Evolutionary conservation across 768 basidiomycete species (phyloP).

Genomic region (Strobilomyces dryophilus): DNA sequence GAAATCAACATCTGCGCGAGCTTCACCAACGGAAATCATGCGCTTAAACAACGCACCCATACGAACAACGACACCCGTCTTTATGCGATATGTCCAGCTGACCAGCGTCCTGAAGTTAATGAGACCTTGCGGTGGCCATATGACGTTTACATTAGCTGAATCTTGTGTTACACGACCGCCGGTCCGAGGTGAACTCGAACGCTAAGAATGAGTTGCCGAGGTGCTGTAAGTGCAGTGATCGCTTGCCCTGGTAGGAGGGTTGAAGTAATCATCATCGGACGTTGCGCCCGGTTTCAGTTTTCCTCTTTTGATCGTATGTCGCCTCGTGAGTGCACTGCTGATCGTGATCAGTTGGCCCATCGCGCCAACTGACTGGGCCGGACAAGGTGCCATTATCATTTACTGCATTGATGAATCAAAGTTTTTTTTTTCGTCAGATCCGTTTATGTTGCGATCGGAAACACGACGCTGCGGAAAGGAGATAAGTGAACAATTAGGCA

Average conservation of each 20-base stretch:
- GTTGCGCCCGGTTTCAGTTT: slow-evolving; percentile 11
- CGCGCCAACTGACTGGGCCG: slow-evolving; percentile 12
- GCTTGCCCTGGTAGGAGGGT: slow-evolving; percentile 8
- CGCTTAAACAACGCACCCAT: slow-evolving; percentile 21
- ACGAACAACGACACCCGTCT: slow-evolving; percentile 15
- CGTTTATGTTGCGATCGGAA: slow-evolving; percentile 9
- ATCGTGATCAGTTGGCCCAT: slow-evolving; percentile 14
- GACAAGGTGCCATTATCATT: neutral
- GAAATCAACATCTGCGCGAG: neutral
- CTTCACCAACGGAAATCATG: slow-evolving; percentile 14
- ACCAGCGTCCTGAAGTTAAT: slow-evolving; percentile 12
- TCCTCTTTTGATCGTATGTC: neutral
- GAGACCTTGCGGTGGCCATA: slow-evolving; percentile 12
- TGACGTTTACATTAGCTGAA: slow-evolving; percentile 27
- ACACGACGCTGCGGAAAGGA: slow-evolving; percentile 15
- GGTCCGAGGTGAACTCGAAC: slow-evolving; percentile 13
- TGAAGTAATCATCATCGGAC: slow-evolving; percentile 13
- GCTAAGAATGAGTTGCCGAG: slow-evolving; percentile 10
- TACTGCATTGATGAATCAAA: slow-evolving; percentile 12
- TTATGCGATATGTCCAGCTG: slow-evolving; percentile 20
- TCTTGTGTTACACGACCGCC: slow-evolving; percentile 18
- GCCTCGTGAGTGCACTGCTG: slow-evolving; percentile 6
- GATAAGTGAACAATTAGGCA: slow-evolving; percentile 22
- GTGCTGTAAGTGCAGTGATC: slow-evolving; percentile 3
- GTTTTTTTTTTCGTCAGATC: slow-evolving; percentile 11